Evolutionary conservation across 2,329 filamentous ascomycete species (phyloP).

Genomic region (Stagonosporopsis cucurbitacearum): DNA sequence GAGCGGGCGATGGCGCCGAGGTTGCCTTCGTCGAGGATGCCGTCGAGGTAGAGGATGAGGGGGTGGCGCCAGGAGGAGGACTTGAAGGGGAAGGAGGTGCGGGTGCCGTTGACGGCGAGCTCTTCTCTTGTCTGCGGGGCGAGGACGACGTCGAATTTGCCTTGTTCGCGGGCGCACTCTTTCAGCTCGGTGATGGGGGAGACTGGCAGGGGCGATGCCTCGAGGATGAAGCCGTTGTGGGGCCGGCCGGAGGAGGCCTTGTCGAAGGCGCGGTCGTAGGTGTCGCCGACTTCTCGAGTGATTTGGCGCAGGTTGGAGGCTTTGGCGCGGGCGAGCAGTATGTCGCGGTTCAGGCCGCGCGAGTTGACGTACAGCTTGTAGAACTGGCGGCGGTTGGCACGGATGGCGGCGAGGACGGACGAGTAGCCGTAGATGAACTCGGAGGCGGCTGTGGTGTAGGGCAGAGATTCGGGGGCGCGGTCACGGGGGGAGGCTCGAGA

Average conservation of each 20-base stretch:
- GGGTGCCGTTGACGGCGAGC: constrained; percentile 71
- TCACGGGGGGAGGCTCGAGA: constrained; percentile 6
- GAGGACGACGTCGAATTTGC: constrained; percentile 48
- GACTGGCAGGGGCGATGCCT: constrained; percentile 82
- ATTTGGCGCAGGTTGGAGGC: constrained; percentile 29
- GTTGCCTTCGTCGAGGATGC: constrained; percentile 86
- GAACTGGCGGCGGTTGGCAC: constrained; percentile 70
- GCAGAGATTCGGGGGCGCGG: constrained; percentile 54
- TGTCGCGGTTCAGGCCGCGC: constrained; percentile 28
- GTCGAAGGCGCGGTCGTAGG: constrained; percentile 74
- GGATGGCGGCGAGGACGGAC: constrained; percentile 80
- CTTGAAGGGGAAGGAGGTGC: constrained; percentile 57
- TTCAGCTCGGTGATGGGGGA: constrained; percentile 69
- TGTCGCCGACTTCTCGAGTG: constrained; percentile 62
- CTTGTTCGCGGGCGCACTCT: constrained; percentile 51
- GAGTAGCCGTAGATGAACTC: constrained; percentile 89
- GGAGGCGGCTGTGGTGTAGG: constrained; percentile 83
- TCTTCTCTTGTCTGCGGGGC: constrained; percentile 78
- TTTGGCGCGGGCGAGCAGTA: constrained; percentile 29
- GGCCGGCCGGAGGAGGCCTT: constrained; percentile 83
- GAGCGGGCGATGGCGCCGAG: constrained; percentile 87
- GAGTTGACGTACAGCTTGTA: constrained; percentile 79
- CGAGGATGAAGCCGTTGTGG: constrained; percentile 89
- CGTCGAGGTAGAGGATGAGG: constrained; percentile 75
- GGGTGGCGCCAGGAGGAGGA: constrained; percentile 63